Evolutionary conservation across 1,284 basidiomycete genomes (phyloP).

Genomic region (Boletus sp.): DNA sequence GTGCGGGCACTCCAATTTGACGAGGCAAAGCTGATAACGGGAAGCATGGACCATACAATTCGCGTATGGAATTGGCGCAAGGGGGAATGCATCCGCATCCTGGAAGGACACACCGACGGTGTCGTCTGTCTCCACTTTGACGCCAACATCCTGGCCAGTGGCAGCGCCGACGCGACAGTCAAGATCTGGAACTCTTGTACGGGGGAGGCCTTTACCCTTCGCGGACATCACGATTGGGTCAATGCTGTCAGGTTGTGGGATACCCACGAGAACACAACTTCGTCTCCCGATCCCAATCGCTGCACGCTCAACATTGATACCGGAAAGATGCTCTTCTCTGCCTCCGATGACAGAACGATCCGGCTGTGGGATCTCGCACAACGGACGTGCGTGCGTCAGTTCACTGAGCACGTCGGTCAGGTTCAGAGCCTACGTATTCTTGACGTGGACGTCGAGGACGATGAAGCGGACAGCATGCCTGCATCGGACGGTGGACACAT

Average conservation of each 20-base stretch:
- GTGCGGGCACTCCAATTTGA: slow-evolving; percentile 96
- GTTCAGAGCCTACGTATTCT: slow-evolving; percentile 91
- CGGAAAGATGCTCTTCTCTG: slow-evolving; percentile 96
- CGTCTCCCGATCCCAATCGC: slow-evolving; percentile 42
- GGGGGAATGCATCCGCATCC: slow-evolving; percentile 85
- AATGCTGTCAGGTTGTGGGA: slow-evolving; percentile 97
- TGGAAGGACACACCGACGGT: slow-evolving; percentile 91
- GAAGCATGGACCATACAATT: slow-evolving; percentile 95
- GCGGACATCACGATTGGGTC: slow-evolving; percentile 97
- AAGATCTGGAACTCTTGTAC: slow-evolving; percentile 96
- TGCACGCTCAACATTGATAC: slow-evolving; percentile 59
- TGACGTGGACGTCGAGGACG: slow-evolving; percentile 57
- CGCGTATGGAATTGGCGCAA: slow-evolving; percentile 99
- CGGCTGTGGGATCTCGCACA: slow-evolving; percentile 91
- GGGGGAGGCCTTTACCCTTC: slow-evolving; percentile 89
- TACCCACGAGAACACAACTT: slow-evolving; percentile 51
- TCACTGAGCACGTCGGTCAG: slow-evolving; percentile 92
- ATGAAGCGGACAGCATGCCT: slow-evolving; percentile 31
- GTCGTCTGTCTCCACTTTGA: slow-evolving; percentile 95
- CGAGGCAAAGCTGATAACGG: slow-evolving; percentile 94
- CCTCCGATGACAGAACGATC: slow-evolving; percentile 93
- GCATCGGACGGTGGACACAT: slow-evolving; percentile 16
- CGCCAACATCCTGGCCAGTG: slow-evolving; percentile 89
- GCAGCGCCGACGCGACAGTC: slow-evolving; percentile 88
- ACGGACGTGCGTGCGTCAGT: slow-evolving; percentile 83